Percentiles rank a stretch among this genome's conserved stretches.
phyloP scores from a whole-genome alignment of 176 grass and related monocot species.

The Panicum miliaceum region DNA sequence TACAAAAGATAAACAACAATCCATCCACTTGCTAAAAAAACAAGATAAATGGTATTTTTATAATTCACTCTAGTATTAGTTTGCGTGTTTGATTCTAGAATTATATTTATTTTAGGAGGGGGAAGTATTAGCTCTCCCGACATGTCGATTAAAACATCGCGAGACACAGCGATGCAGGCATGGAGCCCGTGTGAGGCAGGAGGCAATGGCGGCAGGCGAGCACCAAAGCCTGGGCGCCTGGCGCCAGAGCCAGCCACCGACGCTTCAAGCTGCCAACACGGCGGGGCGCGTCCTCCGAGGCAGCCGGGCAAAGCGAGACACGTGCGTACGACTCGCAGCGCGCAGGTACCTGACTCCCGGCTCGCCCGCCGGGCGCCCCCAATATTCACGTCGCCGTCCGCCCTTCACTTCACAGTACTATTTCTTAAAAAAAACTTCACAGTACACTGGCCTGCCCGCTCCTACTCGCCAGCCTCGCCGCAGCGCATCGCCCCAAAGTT shows the following conservation, averaged over 20 bases:
- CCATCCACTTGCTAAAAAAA: too few relatives aligned
- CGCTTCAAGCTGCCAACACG: neutral
- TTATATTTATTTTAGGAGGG: too few relatives aligned
- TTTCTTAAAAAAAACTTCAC: too few relatives aligned
- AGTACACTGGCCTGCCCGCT: too few relatives aligned
- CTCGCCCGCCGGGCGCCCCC: neutral
- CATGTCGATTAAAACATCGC: neutral
- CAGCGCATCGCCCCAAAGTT: neutral
- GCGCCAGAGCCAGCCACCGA: neutral
- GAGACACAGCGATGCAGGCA: neutral
- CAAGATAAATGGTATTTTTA: too few relatives aligned
- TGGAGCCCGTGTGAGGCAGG: neutral
- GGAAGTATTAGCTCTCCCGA: too few relatives aligned
- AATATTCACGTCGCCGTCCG: neutral
- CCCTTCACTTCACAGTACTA: too few relatives aligned
- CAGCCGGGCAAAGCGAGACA: neutral
- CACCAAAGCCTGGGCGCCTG: neutral
- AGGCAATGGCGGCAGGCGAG: neutral
- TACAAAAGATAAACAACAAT: too few relatives aligned
- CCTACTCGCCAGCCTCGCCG: neutral
- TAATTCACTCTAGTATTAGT: too few relatives aligned
- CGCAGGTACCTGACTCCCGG: slow-evolving; percentile 4
- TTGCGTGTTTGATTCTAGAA: too few relatives aligned
- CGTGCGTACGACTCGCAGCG: neutral
- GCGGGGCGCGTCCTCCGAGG: neutral